Percentiles rank a stretch among this genome's conserved stretches.
Conservation (phyloP, 202 grass and related monocot genomes). For the Elaeis oleifera region DNA sequence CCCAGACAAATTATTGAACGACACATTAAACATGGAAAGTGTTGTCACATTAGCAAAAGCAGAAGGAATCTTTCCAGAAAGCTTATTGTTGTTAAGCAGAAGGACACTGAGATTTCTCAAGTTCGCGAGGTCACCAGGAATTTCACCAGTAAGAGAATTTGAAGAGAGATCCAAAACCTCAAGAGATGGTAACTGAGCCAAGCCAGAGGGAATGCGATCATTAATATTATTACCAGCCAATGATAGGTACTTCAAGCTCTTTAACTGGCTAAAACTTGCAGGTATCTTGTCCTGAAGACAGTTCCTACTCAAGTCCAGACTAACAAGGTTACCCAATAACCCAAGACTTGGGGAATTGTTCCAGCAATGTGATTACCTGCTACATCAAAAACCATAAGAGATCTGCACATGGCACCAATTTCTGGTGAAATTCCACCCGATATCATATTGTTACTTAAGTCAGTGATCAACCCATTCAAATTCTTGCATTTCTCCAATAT, state of each 20-base stretch:
- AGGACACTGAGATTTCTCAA: slow-evolving; percentile 45
- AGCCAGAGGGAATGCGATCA: slow-evolving; percentile 50
- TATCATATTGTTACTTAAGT: slow-evolving; percentile 60
- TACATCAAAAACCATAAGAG: slow-evolving; percentile 64
- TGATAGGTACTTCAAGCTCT: slow-evolving; percentile 64
- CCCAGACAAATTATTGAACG: slow-evolving; percentile 75
- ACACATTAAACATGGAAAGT: slow-evolving; percentile 60
- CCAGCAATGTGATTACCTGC: slow-evolving; percentile 66
- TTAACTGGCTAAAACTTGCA: slow-evolving; percentile 43
- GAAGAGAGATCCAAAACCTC: slow-evolving; percentile 82
- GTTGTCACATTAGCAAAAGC: slow-evolving; percentile 29
- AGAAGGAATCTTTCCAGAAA: slow-evolving; percentile 50
- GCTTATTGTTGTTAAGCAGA: slow-evolving; percentile 62
- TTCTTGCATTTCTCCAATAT: slow-evolving; percentile 49
- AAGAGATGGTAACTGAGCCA: slow-evolving; percentile 50
- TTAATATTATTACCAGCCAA: slow-evolving; percentile 66
- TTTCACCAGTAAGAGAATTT: slow-evolving; percentile 59
- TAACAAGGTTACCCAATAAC: slow-evolving; percentile 44
- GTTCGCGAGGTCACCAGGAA: slow-evolving; percentile 51
- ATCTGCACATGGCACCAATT: slow-evolving; percentile 39
- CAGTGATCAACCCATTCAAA: slow-evolving; percentile 42
- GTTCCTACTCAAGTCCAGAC: slow-evolving; percentile 67
- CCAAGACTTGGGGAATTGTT: slow-evolving; percentile 57
- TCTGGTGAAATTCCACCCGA: slow-evolving; percentile 40
- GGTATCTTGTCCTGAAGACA: slow-evolving; percentile 60